Percentiles rank a stretch among this genome's conserved stretches.
Conservation (phyloP, 306 rosid species). For the Vigna mungo region DNA sequence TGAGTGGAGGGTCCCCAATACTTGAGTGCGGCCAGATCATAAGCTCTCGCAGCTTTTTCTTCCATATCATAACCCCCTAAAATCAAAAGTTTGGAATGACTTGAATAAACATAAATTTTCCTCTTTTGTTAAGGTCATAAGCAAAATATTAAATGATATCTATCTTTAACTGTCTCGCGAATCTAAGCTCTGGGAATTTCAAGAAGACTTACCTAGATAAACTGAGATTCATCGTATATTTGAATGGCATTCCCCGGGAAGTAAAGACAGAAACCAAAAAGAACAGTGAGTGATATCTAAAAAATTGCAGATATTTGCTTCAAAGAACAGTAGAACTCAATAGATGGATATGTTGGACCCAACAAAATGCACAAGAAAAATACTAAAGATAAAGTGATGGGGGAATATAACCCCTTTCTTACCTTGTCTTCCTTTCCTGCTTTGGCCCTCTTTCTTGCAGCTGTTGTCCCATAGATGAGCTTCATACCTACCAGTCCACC, state of each 20-base stretch:
- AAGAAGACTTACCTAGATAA: constrained; percentile 75
- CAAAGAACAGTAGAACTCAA: constrained; percentile 9
- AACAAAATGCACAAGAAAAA: constrained; percentile 34
- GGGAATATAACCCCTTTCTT: constrained; percentile 34
- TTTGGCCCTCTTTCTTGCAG: constrained; percentile 95
- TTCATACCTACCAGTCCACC: constrained; percentile 97
- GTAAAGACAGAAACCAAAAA: constrained; percentile 19
- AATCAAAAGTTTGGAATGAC: constrained; percentile 55
- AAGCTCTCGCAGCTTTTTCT: constrained; percentile 93
- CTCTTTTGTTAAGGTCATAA: constrained; percentile 41
- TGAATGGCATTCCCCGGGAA: constrained; percentile 50
- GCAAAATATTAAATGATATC: constrained; percentile 19
- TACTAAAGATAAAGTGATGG: constrained; percentile 17
- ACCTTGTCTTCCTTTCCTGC: constrained; percentile 99
- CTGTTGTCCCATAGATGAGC: constrained; percentile 97
- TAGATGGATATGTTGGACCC: constrained; percentile 36
- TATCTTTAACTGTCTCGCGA: constrained; percentile 28
- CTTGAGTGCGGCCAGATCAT: constrained; percentile 96
- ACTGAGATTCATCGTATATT: constrained; percentile 61
- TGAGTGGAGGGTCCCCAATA: constrained; percentile 98
- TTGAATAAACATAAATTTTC: constrained; percentile 38
- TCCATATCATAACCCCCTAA: constrained; percentile 98
- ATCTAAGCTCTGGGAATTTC: constrained; percentile 31
- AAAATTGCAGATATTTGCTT: constrained; percentile 28
- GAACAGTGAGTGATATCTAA: constrained; percentile 32